Conservation (phyloP, 2,329 filamentous ascomycete genomes). For the Nemania diffusa region DNA sequence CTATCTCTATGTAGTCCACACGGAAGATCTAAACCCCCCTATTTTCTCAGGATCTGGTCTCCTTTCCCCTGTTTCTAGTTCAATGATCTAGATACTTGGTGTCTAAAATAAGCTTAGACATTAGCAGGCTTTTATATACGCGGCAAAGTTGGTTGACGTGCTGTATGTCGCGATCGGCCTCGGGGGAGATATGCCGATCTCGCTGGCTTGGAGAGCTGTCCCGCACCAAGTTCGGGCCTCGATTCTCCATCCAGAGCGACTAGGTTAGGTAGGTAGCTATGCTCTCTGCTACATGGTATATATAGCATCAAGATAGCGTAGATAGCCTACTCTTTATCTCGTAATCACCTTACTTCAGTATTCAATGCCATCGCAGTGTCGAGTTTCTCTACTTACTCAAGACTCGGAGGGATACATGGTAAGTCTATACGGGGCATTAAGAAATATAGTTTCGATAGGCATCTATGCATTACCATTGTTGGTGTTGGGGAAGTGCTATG, state of each 20-base stretch:
- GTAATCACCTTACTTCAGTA: background rate
- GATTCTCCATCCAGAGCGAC: slow-evolving; percentile 6
- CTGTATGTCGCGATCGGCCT: slow-evolving; percentile 29
- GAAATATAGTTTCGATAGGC: too few species aligned
- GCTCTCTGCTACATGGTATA: background rate
- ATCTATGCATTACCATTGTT: too few species aligned
- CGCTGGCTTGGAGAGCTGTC: slow-evolving; percentile 29
- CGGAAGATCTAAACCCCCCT: background rate
- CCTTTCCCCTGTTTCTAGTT: slow-evolving; percentile 15
- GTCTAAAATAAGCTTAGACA: background rate
- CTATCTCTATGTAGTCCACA: background rate
- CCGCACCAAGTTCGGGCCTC: slow-evolving; percentile 18
- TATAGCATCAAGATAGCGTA: background rate
- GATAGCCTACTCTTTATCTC: background rate
- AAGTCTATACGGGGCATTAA: too few species aligned
- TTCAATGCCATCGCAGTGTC: background rate
- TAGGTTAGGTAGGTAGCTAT: background rate
- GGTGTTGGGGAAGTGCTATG: too few species aligned
- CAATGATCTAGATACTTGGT: too few species aligned
- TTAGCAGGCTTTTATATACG: background rate
- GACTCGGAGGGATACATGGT: too few species aligned
- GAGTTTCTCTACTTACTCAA: too few species aligned
- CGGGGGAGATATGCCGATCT: slow-evolving; percentile 43
- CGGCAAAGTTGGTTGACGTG: background rate
- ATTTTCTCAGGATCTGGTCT: background rate